Evolutionary conservation across 139 green algal species (phyloP), one percentile per base, ranked within the genome.

Genomic region (Chlamydomonas urium): DNA sequence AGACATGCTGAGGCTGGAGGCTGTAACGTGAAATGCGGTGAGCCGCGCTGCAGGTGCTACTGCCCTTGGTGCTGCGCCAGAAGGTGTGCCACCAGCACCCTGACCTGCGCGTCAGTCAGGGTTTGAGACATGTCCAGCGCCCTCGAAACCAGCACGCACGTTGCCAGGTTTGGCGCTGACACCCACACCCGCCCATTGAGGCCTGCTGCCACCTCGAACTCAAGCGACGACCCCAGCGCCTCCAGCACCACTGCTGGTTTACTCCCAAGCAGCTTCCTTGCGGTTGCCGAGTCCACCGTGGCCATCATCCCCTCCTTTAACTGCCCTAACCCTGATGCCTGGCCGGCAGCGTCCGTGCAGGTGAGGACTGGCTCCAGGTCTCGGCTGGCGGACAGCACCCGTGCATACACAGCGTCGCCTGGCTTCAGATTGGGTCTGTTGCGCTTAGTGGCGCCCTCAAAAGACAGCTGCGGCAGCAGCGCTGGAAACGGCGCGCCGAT

Each of bases 161-260:
- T 80, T 1, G 63, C 60, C 0, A 50, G 34, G 21, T 42, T 82
- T 6, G 63, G 19, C 0, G 82, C 76, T 37, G 72, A 58, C 26
- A 94, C 67, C 89, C 90, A 93, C 26, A 96, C 79, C 1, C 76
- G 68, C 1, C 91, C 91, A 65, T 96, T 96, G 29, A 89, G 47
- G 21, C 91, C 91, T 33, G 92, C 80, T 1, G 87, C 90, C 31
- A 93, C 24, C 76, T 96, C 91, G 72, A 90, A 96, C 48, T 87
- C 57, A 59, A 92, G 58, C 33, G 69, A 38, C 2, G 61, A 53
- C 1, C 82, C 85, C 8, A 94, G 78, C 0, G 83, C 81, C 56
- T 75, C 77, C 23, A 93, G 68, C 48, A 91, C 78, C 1, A 86
- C 62, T 1, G 75, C 60, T 0, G 78, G 83, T 0, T 77, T 67